Evolutionary conservation across 2,329 filamentous ascomycete genomes (phyloP), one percentile per base, ranked within the genome.

Genomic region (Didymella exigua): DNA sequence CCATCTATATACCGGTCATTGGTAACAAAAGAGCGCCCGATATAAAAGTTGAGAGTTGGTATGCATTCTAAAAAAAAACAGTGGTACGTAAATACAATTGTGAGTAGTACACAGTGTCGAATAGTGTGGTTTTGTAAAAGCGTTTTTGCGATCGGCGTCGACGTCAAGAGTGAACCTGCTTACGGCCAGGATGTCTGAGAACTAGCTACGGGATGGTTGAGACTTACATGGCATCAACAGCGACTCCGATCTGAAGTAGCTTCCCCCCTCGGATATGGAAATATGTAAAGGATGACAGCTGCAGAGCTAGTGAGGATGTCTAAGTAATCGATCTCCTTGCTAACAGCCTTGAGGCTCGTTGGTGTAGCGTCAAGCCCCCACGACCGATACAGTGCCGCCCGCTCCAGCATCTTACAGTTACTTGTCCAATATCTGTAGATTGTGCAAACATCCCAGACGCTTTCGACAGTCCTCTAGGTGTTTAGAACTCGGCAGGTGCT

Each of bases 31-130:
- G 84, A 78, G 57, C 75, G 1, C 84, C 85, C 3, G 84, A 84
- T 11, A 74, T 71, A 13, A 81, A 65, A 0, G 79, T 75, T 3
- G 73, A 74, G 64, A 74, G 75, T 24, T 75, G 73, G 21, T 79
- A 77, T 3, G 80, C 83, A 52, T 86, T 86, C 60, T 88, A 84
- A 38, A 84, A 83, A 68, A 85, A 68, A 85, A 88, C 0, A 87
- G 73, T 1, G 85, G 85, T 5, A 88, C 68, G 61, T 84, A 88
- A 88, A 69, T 86, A 88, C 1, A 87, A 71, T 52, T 81, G 81
- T 2, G 80, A 76, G 60, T 86, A 86, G 61, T 86, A 87, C 1
- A 82, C 81, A 13, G 82, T 76, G 5, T 86, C 85, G 19, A 87
- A 79, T 19, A 89, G 71, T 59, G 88, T n/a, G 82, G 65, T 81